A percentile compares a stretch with the other conserved stretches of the same genome.
Evolutionary conservation across 23 red algal genomes (phyloP).

Genomic region (Gracilariopsis chorda): DNA sequence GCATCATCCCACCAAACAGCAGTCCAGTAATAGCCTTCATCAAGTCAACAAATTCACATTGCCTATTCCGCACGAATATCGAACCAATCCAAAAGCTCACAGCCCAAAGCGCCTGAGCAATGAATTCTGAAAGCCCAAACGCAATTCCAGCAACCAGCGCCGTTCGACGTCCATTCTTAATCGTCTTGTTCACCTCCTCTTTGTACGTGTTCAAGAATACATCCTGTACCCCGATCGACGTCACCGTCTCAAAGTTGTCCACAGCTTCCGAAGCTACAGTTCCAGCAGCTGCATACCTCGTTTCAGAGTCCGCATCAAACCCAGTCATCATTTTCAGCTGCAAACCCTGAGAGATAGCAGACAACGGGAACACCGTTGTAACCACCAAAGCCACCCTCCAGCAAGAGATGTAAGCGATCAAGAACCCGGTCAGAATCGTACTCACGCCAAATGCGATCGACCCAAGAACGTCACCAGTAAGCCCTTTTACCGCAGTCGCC

Average conservation of each 20-base stretch:
- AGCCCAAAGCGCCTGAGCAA: slow-evolving; percentile 69
- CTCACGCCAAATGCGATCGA: slow-evolving; percentile 23
- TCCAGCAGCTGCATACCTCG: slow-evolving; percentile 56
- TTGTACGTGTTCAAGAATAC: slow-evolving; percentile 67
- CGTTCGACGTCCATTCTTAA: slow-evolving; percentile 36
- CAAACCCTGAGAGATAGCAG: slow-evolving; percentile 62
- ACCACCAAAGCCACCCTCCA: slow-evolving; percentile 83
- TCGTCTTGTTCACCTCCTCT: slow-evolving; percentile 47
- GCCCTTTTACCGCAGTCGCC: slow-evolving; percentile 54
- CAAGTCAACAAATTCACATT: slow-evolving; percentile 52
- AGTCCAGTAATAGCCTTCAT: slow-evolving; percentile 71
- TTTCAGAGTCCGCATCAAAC: slow-evolving; percentile 68
- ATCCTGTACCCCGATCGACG: slow-evolving; percentile 73
- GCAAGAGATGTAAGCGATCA: slow-evolving; percentile 72
- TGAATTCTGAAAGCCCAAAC: slow-evolving; percentile 73
- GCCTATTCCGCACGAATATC: slow-evolving; percentile 50
- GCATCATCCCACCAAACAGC: slow-evolving; percentile 84
- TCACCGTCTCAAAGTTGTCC: slow-evolving; percentile 82
- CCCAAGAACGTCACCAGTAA: slow-evolving; percentile 59
- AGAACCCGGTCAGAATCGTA: slow-evolving; percentile 64
- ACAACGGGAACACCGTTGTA: slow-evolving; percentile 68
- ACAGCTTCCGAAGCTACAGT: slow-evolving; percentile 80
- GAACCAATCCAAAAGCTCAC: slow-evolving; percentile 88
- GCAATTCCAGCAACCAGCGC: slow-evolving; percentile 64
- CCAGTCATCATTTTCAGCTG: slow-evolving; percentile 95